Evolutionary conservation across 116 monocot genomes (phyloP), one percentile per base, ranked within the genome.

Genomic region (Zostera marina): DNA sequence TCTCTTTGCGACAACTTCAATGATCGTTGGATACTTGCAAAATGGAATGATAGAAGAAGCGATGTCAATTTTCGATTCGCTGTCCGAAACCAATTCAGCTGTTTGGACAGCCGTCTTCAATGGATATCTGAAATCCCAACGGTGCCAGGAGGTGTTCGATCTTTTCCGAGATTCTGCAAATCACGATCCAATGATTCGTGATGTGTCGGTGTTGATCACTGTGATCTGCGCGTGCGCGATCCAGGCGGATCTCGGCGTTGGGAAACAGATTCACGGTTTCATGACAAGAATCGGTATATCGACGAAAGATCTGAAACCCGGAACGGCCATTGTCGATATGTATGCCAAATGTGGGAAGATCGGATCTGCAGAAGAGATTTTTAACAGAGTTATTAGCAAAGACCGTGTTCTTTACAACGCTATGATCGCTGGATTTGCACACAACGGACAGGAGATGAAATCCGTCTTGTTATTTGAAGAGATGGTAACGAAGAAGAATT

Each of bases 271-370:
- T 7, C 72, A 72, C 11, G 17, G 43, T 21, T 53, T 39, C 19
- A 14, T 72, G 25, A n/a, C 45, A 3, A 59, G 66, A 41, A 60
- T 47, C 9, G 49, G 72, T 0, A 44, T 54, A 3, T 5, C 11
- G 0, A 53, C 53, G 24, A 54, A 66, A 22, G 60, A 60, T 5
- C 32, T 5, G 52, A 65, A 59, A 54, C 1, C 42, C 24, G 60
- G 53, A 5, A 44, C 43, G 32, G 60, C 61, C 11, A 53, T 72
- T 32, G 20, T 72, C 5, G 60, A 66, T 44, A 66, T 72, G 72
- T 72, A 72, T 21, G 58, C 66, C 2, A 72, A 72, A 65, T 66
- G 72, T 66, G 66, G 72, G 7, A 55, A 60, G 11, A 61, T 72
- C 5, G 20, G n/a, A 0, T 65, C 26, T 54, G 72, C 72, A 8